phyloP scores from a whole-genome alignment of 148 eudicot species.

The Fagopyrum esculentum region DNA sequence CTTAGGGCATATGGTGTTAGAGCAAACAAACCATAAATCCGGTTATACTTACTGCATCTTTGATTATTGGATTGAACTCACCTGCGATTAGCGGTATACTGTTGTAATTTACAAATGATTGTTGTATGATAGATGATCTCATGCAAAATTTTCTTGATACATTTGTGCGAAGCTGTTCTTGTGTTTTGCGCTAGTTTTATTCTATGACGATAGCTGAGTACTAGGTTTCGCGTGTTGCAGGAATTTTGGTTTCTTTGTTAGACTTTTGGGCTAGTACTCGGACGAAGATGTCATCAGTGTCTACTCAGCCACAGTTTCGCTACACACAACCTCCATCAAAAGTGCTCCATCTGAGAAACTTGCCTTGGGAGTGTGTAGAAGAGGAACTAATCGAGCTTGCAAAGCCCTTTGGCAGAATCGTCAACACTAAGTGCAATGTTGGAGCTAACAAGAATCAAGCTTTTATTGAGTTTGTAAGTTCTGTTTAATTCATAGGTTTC shows the following conservation, averaged over 20 bases:
- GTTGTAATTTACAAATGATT: neutral
- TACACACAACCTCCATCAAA: constrained; percentile 97
- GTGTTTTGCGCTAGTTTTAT: neutral
- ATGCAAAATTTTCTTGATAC: neutral
- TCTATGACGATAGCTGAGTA: neutral
- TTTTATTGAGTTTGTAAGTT: constrained; percentile 93
- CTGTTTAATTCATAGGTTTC: neutral
- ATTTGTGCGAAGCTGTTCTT: neutral
- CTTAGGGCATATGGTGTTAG: neutral
- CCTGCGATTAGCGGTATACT: neutral
- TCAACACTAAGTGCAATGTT: constrained; percentile 97
- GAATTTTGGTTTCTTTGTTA: neutral
- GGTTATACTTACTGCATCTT: neutral
- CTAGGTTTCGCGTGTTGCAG: constrained; percentile 8
- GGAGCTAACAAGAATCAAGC: constrained; percentile 98
- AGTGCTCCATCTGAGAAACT: constrained; percentile 93
- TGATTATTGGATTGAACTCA: neutral
- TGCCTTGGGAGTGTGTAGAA: constrained; percentile 98
- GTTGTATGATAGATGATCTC: neutral
- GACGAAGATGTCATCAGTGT: constrained; percentile 75
- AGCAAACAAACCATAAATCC: neutral
- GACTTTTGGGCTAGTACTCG: neutral
- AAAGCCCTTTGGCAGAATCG: constrained; percentile 92
- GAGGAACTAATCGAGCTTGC: constrained; percentile 93
- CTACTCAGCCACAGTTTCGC: constrained; percentile 95